Base-by-base conservation (phyloP, 2,329 filamentous ascomycete genomes). In the Microcera coccophila region DNA sequence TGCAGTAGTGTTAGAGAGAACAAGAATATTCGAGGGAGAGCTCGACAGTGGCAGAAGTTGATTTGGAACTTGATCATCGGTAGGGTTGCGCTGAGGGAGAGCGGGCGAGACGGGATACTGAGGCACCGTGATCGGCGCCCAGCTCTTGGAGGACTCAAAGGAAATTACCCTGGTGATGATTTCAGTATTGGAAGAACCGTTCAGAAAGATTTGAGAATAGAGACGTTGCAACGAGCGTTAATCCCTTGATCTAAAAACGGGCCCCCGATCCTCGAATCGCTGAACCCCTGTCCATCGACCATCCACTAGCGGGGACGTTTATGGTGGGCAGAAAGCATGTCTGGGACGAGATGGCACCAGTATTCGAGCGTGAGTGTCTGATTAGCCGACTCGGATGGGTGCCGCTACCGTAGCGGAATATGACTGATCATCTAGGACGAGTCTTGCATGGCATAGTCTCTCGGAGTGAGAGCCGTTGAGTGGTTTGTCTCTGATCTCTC, bases 371-470 rank as follows among this genome's bases (percentile, higher is more conserved):
- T 42, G 21, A 26, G 16, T 53, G 49, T 55, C 44, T 58, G 55
- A 57, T 55, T 57, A 58, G 26, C 36, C 33, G 45, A 41, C 31
- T 29, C 38, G 19, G 28, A 37, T n/a, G n/a, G 40, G 42, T 44
- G 36, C 40, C 8, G 29, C 8, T 32, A 15, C 15, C 24, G 14
- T 48, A 42, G 38, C 22, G 47, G 31, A 29, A 45, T 49, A 40
- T 58, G 55, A 58, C 38, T 26, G 24, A 52, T 58, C 53, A 58
- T 33, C 22, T 50, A 18, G 16, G 38, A 41, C 29, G 9, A 32
- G 8, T 15, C n/a, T n/a, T n/a, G n/a, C n/a, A n/a, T n/a, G n/a
- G n/a, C n/a, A n/a, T n/a, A n/a, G n/a, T n/a, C n/a, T n/a, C n/a
- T n/a, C n/a, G n/a, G n/a, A n/a, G n/a, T n/a, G n/a, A n/a, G n/a